Base-by-base conservation (phyloP, 495 filamentous ascomycete species). In the Polyplosphaeria fusca region DNA sequence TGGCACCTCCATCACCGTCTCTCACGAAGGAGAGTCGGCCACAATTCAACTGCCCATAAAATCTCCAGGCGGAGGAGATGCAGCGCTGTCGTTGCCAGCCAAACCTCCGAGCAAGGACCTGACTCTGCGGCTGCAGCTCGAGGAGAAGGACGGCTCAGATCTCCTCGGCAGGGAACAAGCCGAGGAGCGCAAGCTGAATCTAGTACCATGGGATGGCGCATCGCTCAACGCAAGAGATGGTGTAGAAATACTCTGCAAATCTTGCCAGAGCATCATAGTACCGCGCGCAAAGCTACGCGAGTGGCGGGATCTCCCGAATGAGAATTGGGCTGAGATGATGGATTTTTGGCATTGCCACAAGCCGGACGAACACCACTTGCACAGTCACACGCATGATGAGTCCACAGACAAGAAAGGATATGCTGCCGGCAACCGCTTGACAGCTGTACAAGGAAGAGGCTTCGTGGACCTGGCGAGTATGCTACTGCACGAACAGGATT, bases 271-370 rank as follows among this genome's bases (percentile, higher is more conserved):
- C 16, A 64, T 61, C 1, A 37, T 88, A 24, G 66, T 89, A 5
- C 45, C 65, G 2, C 39, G 52, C 5, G 73, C 71, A 2, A 61
- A 44, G 3, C 65, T 86, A 23, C 70, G 71, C 61, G 71, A 70
- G n/a, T 98, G 94, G 93, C 95, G 91, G 71, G 91, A 97, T 65
- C 77, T 98, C 3, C 93, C 93, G 0, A 95, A 89, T 61, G 89
- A 91, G 55, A 93, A 95, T 64, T 99, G 93, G 93, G 93, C 92
- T 1, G 93, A 99, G 70, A 96, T 97, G 94, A 99, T 99, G 93
- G 93, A 99, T 68, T 95, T 96, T 63, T 99, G 93, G 93, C 93
- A 99, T 71, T 99, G 93, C 67, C 93, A 98, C 69, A 97, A 96
- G 67, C 93, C 72, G 7, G 52, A 68, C 40, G 64, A 65, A 37